Base-by-base conservation (phyloP, 495 filamentous ascomycete species). In the Tuber umbilicatum region DNA sequence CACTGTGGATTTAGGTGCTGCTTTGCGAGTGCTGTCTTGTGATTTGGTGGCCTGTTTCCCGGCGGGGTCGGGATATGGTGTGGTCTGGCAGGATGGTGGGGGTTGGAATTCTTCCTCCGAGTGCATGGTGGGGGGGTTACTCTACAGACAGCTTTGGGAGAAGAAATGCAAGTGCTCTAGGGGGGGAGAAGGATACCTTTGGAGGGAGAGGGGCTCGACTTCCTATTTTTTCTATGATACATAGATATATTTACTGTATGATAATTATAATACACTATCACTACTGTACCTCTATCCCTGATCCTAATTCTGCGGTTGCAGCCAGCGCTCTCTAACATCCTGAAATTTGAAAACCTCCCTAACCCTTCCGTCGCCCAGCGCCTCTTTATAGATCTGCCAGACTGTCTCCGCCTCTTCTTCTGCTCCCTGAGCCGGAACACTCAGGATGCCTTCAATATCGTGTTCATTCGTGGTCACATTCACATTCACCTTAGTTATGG, bases 401-500 rank as follows among this genome's bases (percentile, higher is more conserved):
- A 35, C 27, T 5, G 3, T 7, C 31, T 27, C 50, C 21, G n/a
- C 47, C n/a, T 64, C 55, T 14, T 64, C 55, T 35, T 17, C 55
- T 4, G 27, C 55, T 64, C 27, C 14, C 27, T 35, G 27, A 5
- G 55, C 27, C 14, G 27, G 55, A 35, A 17, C 12, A 19, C 35
- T 27, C 27, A 17, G 55, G 55, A 35, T 64, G 14, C 55, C 19
- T 35, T 12, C 55, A 4, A 64, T 64, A 64, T 64, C 55, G 12
- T 19, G 37, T 70, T 78, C 72, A 70, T 73, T 68, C 5, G 78
- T 60, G 39, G 78, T 68, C 43, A 67, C 55, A 16, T 39, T 35
- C 37, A 79, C 55, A 0, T 78, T 41, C 38, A 72, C 40, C 42
- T 39, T 74, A 38, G 72, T 71, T 37, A 79, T 35, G 1, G 31